phyloP scores from a whole-genome alignment of 192 early-diverging fungal species.

The Podila epicladia region DNA sequence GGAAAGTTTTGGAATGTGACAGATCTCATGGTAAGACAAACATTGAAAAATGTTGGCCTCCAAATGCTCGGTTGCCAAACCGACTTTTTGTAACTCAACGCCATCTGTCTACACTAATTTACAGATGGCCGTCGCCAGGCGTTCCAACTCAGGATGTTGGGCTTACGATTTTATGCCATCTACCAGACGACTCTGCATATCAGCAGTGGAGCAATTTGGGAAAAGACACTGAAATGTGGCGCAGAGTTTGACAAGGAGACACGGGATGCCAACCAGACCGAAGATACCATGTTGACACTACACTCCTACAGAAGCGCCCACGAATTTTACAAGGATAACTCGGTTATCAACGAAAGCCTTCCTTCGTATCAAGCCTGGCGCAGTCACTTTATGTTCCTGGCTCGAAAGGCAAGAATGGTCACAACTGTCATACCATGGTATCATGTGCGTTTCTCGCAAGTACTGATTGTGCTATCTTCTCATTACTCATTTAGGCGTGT shows the following conservation, averaged over 20 bases:
- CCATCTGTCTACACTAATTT: neutral
- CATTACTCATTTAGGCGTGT: conserved; percentile 1
- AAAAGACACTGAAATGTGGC: conserved; percentile 50
- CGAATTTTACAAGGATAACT: conserved; percentile 10
- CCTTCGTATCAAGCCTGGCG: conserved; percentile 42
- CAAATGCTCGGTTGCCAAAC: no score
- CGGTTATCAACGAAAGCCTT: conserved; percentile 15
- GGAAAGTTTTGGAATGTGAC: conserved; percentile 18
- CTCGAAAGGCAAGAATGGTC: conserved; percentile 51
- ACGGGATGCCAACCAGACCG: conserved; percentile 17
- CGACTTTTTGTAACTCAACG: no score
- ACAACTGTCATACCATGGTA: neutral
- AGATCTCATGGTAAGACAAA: conserved; percentile 10
- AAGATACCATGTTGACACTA: conserved; percentile 12
- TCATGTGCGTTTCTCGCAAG: neutral
- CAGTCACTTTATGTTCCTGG: conserved; percentile 52
- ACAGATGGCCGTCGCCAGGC: conserved; percentile 26
- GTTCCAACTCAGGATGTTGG: conserved; percentile 28
- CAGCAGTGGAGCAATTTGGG: conserved; percentile 50
- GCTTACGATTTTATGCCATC: conserved; percentile 17
- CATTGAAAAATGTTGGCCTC: no score
- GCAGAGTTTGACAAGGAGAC: conserved; percentile 52
- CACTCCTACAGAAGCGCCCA: conserved; percentile 27
- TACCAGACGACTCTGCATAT: neutral
- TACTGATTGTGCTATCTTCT: neutral